Base-by-base conservation (phyloP, 257 asterid genomes). In the Linderniella brevidens region DNA sequence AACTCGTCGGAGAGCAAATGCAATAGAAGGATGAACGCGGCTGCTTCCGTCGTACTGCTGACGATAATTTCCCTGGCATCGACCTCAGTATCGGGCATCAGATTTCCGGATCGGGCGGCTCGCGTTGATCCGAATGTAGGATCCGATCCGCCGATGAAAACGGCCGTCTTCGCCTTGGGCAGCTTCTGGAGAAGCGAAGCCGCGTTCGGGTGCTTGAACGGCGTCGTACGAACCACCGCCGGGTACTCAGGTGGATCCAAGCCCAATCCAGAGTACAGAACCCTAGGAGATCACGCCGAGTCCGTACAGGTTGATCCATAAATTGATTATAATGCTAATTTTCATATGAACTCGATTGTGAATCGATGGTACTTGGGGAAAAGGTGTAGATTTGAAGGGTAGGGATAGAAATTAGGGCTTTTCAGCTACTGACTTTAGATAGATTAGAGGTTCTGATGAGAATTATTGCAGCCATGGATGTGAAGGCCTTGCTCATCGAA, bases 121-220 rank as follows among this genome's bases (percentile, higher is more conserved):
- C 57, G 75, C 19, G 67, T 56, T 5, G 18, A 53, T 19, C 59
- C 63, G 16, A 52, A 44, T 38, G 71, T 17, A 16, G 51, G 50
- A 1, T 62, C 82, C 53, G 74, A 64, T 63, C 71, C 57, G 41
- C 72, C 77, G 17, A 63, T 75, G 39, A 68, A 52, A 58, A 78
- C 79, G 0, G 92, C 88, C 7, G 80, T 79, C 17, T 90, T 90
- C 66, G 79, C 87, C 19, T 84, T 90, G 41, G 98, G 98, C 48
- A 79, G 96, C 80, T 90, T 85, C 67, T 88, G 98, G 96, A 78
- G 96, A 59, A 84, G 96, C 8, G 94, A 88, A 62, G 87, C 94
- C 12, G 78, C 70, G 39, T 88, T 88, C 38, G 98, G 98, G 15
- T 88, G 98, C 78, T 17, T 73, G 20, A 70, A 65, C 60, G 98